Evolutionary conservation across 2,329 filamentous ascomycete genomes (phyloP).

Genomic region (Raffaelea albimanens): DNA sequence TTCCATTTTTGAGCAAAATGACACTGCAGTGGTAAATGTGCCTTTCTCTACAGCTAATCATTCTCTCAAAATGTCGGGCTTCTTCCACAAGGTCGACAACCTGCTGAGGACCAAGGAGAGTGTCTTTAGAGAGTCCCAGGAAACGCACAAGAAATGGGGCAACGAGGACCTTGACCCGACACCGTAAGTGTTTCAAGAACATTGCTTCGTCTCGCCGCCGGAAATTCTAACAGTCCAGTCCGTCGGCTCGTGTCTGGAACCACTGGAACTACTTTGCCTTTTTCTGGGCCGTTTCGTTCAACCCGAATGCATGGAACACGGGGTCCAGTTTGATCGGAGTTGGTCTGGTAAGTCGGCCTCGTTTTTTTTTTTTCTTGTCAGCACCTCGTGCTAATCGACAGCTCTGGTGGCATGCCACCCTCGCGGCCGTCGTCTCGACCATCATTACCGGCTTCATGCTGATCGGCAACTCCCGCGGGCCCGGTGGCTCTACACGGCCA

Average conservation of each 20-base stretch:
- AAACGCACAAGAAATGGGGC: conserved; percentile 5
- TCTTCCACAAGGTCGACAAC: conserved; percentile 1
- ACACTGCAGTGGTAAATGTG: no score
- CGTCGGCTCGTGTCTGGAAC: conserved; percentile 4
- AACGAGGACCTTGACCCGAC: conserved; percentile 7
- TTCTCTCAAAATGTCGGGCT: background rate
- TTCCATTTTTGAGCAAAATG: no score
- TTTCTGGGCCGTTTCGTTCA: conserved; percentile 10
- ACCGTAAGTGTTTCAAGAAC: background rate
- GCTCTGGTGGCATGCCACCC: conserved; percentile 9
- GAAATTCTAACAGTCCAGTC: background rate
- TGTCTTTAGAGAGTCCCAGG: conserved; percentile 4
- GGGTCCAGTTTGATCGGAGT: conserved; percentile 6
- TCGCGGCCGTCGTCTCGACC: conserved; percentile 4
- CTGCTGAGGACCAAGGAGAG: conserved; percentile 4
- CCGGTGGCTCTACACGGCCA: conserved; percentile 7
- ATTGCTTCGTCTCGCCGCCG: background rate
- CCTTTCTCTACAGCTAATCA: background rate
- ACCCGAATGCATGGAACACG: conserved; percentile 9
- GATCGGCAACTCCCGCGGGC: conserved; percentile 20
- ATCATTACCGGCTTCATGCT: conserved; percentile 9
- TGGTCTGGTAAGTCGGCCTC: conserved; percentile 1
- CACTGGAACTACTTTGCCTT: conserved; percentile 10
- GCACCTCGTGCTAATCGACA: background rate
- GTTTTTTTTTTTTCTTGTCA: background rate